A percentile compares a stretch with the other conserved stretches of the same genome.
These are phyloP conservation scores for Cryptococcus wingfieldii DNA, from an alignment of 1,284 basidiomycete genomes.

Conservation along the genomic window DNA sequence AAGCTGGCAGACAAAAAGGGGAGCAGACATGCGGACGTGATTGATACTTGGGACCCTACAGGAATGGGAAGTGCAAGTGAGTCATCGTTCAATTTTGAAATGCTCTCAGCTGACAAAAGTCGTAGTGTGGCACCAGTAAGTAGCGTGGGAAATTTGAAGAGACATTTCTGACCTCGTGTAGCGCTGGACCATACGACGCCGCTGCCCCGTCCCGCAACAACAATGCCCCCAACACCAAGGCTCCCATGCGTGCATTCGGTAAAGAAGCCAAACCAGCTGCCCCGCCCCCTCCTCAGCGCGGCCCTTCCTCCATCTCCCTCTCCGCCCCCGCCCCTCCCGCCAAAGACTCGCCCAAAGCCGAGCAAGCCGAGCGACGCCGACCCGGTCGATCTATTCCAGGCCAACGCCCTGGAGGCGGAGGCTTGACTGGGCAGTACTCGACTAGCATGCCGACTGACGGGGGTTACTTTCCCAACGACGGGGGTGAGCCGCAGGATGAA, in stretches of 20 bases:
- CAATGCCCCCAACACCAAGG: slow-evolving; percentile 33
- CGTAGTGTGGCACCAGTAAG: slow-evolving; percentile 48
- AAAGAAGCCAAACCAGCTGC: slow-evolving; percentile 6
- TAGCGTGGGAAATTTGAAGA: not conserved
- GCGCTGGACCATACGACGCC: slow-evolving; percentile 48
- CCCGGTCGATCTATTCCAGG: not conserved
- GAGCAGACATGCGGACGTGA: slow-evolving; percentile 46
- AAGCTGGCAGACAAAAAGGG: slow-evolving; percentile 40
- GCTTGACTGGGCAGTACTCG: slow-evolving; percentile 46
- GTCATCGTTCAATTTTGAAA: slow-evolving; percentile 8
- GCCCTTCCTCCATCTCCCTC: slow-evolving; percentile 23
- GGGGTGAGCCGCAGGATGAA: slow-evolving; percentile 25
- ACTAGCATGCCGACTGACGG: slow-evolving; percentile 44
- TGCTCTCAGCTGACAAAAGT: not conserved
- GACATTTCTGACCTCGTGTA: not conserved
- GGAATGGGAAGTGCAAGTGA: slow-evolving; percentile 46
- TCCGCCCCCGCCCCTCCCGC: slow-evolving; percentile 18
- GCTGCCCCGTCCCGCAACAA: slow-evolving; percentile 48
- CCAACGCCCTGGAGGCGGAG: slow-evolving; percentile 34
- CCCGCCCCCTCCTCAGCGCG: slow-evolving; percentile 13
- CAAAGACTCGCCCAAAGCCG: slow-evolving; percentile 11
- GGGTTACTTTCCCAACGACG: slow-evolving; percentile 42
- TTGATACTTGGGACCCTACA: slow-evolving; percentile 49
- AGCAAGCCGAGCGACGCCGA: not conserved
- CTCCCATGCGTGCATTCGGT: slow-evolving; percentile 47